phyloP scores from a whole-genome alignment of 2,329 filamentous ascomycete genomes.

The Ophiosphaerella korrae region DNA sequence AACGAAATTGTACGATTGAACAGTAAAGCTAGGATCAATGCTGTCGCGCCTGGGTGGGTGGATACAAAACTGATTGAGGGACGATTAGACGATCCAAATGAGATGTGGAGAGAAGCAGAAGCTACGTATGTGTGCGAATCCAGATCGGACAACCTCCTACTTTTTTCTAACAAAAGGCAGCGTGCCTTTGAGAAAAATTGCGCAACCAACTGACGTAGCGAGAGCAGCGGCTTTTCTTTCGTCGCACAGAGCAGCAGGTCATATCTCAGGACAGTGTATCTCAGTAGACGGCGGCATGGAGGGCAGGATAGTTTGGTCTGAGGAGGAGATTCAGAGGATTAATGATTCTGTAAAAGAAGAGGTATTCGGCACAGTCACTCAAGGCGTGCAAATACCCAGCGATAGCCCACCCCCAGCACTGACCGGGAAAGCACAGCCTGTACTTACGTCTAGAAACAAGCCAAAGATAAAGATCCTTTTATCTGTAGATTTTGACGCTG shows the following conservation, averaged over 20 bases:
- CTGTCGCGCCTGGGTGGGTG: slow-evolving; percentile 57
- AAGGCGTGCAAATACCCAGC: slow-evolving; percentile 11
- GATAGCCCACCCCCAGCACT: not conserved
- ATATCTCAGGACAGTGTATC: slow-evolving; percentile 61
- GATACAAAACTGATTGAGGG: slow-evolving; percentile 56
- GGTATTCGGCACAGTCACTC: slow-evolving; percentile 15
- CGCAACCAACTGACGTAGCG: slow-evolving; percentile 57
- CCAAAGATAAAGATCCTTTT: slow-evolving; percentile 49
- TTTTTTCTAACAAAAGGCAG: slow-evolving; percentile 15
- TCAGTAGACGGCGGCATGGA: slow-evolving; percentile 60
- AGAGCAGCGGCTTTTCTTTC: slow-evolving; percentile 57
- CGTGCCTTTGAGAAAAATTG: slow-evolving; percentile 54
- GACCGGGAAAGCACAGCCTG: not conserved
- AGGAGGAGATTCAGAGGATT: slow-evolving; percentile 45
- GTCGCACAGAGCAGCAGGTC: slow-evolving; percentile 57
- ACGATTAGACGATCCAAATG: slow-evolving; percentile 55
- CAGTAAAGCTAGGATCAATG: slow-evolving; percentile 57
- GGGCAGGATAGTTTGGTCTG: slow-evolving; percentile 56
- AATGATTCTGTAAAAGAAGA: not conserved
- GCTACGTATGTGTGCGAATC: slow-evolving; percentile 44
- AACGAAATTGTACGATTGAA: slow-evolving; percentile 62
- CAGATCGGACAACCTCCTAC: not conserved
- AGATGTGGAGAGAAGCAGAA: slow-evolving; percentile 57
- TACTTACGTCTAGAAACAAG: slow-evolving; percentile 1
- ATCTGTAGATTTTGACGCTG: slow-evolving; percentile 62